Conservation (phyloP, 108 stramenopile genomes). For the Mayamaea pseudoterrestris region DNA sequence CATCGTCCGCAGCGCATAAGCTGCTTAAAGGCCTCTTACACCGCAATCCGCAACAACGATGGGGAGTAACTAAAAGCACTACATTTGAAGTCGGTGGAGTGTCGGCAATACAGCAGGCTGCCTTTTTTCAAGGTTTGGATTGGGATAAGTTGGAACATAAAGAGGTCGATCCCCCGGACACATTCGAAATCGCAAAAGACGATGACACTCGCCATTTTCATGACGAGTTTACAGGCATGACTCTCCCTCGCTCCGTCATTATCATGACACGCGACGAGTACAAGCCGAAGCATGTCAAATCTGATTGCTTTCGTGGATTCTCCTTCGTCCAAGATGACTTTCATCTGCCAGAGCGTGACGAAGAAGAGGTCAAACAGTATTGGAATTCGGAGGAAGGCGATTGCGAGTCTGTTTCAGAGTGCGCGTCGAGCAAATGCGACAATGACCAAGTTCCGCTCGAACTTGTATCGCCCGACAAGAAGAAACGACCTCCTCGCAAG, state of each 20-base stretch:
- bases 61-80: conserved; percentile 81
- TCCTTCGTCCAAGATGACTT: conserved; percentile 78
- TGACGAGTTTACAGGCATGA: conserved; percentile 75
- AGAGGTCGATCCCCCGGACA: conserved; percentile 61
- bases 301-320: conserved; percentile 74
- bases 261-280: conserved; percentile 44
- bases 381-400: conserved; percentile 72
- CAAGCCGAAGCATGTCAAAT: conserved; percentile 39
- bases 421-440: conserved; percentile 55
- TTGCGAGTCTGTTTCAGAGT: conserved; percentile 65
- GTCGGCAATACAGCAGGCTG: conserved; percentile 74
- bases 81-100: conserved; percentile 98
- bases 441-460: not conserved
- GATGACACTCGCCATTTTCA: conserved; percentile 79
- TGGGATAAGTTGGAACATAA: conserved; percentile 83
- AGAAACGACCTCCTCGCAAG: conserved; percentile 68
- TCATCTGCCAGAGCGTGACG: conserved; percentile 47
- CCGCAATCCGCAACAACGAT: conserved; percentile 73
- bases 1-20: conserved; percentile 63
- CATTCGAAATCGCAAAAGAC: conserved; percentile 55
- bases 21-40: conserved; percentile 88
- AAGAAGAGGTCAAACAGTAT: conserved; percentile 51
- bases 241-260: conserved; percentile 67
- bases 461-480: conserved; percentile 31
- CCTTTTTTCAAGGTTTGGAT: conserved; percentile 82